Conservation (phyloP, 148 eudicot species). For the Nepenthes gracilis region DNA sequence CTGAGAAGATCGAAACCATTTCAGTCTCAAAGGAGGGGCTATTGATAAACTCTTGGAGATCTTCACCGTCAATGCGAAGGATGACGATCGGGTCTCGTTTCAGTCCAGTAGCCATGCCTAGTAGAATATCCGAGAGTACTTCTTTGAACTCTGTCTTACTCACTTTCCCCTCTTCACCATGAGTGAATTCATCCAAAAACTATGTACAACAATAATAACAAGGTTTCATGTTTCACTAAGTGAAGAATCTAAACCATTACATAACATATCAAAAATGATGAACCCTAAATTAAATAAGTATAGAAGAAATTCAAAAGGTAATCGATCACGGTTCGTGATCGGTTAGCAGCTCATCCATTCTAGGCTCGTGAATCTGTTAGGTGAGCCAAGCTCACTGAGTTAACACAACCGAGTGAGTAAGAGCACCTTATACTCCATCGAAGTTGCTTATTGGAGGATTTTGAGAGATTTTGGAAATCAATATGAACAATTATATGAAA, state of each 20-base stretch:
- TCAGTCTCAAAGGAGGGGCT: slow-evolving; percentile 52
- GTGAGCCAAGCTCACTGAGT: too few species aligned
- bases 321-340: neutral
- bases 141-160: slow-evolving; percentile 70
- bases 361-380: too few species aligned
- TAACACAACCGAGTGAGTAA: too few species aligned
- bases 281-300: neutral
- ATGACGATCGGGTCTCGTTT: slow-evolving; percentile 86
- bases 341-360: too few species aligned
- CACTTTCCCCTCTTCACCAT: slow-evolving; percentile 67
- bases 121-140: slow-evolving; percentile 67
- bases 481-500: too few species aligned
- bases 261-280: slow-evolving; percentile 1
- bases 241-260: too few species aligned
- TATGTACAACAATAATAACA: slow-evolving; percentile 4
- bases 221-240: too few species aligned
- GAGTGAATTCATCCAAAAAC: slow-evolving; percentile 78
- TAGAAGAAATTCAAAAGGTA: neutral
- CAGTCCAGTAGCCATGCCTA: slow-evolving; percentile 93
- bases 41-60: slow-evolving; percentile 52
- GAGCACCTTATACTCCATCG: too few species aligned
- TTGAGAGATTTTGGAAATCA: too few species aligned
- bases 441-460: too few species aligned
- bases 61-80: slow-evolving; percentile 85
- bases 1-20: slow-evolving; percentile 38